Evolutionary conservation across 257 asterid genomes (phyloP).

Genomic region (Eucommia ulmoides): DNA sequence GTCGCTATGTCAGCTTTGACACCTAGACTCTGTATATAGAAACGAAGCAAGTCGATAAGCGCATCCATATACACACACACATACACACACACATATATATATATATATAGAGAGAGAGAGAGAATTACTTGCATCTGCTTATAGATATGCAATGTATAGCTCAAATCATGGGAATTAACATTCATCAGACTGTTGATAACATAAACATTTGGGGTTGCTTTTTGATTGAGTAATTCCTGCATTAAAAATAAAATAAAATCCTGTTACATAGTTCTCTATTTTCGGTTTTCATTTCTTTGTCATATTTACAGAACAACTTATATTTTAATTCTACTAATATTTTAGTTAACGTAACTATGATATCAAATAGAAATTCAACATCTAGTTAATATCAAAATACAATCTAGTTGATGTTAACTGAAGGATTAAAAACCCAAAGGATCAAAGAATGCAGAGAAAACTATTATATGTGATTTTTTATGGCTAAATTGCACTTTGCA

Average conservation of each 20-base stretch:
- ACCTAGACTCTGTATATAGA: conserved; percentile 45
- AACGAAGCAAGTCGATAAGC: conserved; percentile 5
- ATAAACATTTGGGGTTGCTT: conserved; percentile 51
- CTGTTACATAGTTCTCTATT: no score
- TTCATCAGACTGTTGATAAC: conserved; percentile 95
- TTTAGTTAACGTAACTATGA: no score
- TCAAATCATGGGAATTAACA: conserved; percentile 75
- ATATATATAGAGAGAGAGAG: conserved; percentile 9
- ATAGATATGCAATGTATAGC: conserved; percentile 54
- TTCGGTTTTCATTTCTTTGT: no score
- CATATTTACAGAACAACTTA: no score
- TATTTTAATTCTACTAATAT: no score
- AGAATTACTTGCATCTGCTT: conserved; percentile 65
- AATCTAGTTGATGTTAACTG: no score
- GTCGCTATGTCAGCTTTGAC: conserved; percentile 62
- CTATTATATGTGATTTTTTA: neutral
- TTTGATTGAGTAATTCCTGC: conserved; percentile 59
- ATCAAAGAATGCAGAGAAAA: neutral
- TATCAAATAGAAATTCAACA: no score
- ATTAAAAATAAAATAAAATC: no score
- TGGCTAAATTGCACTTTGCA: no score
- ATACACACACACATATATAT: no score
- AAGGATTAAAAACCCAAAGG: neutral
- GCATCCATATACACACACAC: neutral
- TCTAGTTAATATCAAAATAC: conserved; percentile 13